Evolutionary conservation across 768 basidiomycete species (phyloP), one percentile per base, ranked within the genome.

Genomic region (Pisolithus microcarpus): DNA sequence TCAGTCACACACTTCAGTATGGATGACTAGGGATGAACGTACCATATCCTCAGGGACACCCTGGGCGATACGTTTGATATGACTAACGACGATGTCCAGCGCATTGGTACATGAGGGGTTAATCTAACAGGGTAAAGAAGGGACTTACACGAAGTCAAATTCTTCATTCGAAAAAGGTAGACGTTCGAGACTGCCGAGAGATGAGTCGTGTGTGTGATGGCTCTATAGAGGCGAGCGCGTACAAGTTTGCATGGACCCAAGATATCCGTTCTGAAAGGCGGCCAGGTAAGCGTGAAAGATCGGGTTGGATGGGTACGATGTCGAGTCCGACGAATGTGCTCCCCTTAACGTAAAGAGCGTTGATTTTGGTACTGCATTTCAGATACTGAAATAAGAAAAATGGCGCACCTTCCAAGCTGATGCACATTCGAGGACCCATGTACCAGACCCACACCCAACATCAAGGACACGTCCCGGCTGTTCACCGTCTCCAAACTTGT

Each of bases 41-140:
- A 85, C 84, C 71, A 82, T 84, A 62, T 87, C 75, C 59, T 88
- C 85, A 13, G 87, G 87, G 38, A 89, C 82, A 37, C 85, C 86
- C 21, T 83, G 74, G 1, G 84, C 81, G 43, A 89, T 79, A 7
- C 85, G 76, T 58, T 84, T 84, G 56, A 85, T 71, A 60, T 85
- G 84, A 39, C 84, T 86, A 54, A 24, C 43, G 28, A 51, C 49
- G 38, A 44, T 44, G 49, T 55, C 19, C 4, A 13, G 24, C 18
- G 19, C 1, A 26, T 26, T 44, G 15, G 24, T 15, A 39, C 53
- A 26, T 19, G 19, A 43, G 37, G 42, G 45, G 30, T 45, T 38
- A 28, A 47, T 16, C 38, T n/a, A 7, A 28, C n/a, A 23, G 46
- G 23, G 40, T n/a, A 28, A 6, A 21, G 28, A 48, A 15, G 30